These are phyloP conservation scores for Bretschneidera sinensis DNA, from an alignment of 345 rosid species.

Conservation along the genomic window DNA sequence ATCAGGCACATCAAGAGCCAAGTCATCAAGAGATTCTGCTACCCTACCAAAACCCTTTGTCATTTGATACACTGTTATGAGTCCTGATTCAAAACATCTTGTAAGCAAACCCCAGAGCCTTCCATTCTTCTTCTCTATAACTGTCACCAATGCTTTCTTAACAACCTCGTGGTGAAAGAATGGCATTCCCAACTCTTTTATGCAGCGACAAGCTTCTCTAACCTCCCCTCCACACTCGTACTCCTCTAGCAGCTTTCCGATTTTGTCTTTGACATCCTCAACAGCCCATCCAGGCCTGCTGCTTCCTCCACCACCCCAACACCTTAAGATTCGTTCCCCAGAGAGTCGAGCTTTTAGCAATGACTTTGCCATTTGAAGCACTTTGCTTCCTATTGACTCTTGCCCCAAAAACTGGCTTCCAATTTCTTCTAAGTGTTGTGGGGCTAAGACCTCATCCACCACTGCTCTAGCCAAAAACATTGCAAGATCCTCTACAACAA, in stretches of 20 bases:
- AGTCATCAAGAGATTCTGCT: constrained; percentile 65
- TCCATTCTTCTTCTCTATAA: constrained; percentile 60
- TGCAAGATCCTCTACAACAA: constrained; percentile 80
- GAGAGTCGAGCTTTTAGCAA: constrained; percentile 69
- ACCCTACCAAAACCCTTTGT: constrained; percentile 70
- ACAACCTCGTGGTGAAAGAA: constrained; percentile 86
- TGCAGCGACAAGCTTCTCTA: constrained; percentile 70
- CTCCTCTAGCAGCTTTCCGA: constrained; percentile 68
- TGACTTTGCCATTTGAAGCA: constrained; percentile 70
- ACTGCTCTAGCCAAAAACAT: constrained; percentile 81
- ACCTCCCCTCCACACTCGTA: constrained; percentile 74
- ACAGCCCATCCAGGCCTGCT: constrained; percentile 57
- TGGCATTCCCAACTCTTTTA: constrained; percentile 81
- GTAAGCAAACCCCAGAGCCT: constrained; percentile 51
- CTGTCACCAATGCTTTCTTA: constrained; percentile 56
- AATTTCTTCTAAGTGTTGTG: constrained; percentile 65
- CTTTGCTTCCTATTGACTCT: constrained; percentile 54
- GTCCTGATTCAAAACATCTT: constrained; percentile 59
- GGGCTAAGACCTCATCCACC: constrained; percentile 81
- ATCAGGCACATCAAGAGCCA: constrained; percentile 78
- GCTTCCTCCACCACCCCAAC: constrained; percentile 83
- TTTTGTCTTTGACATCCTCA: constrained; percentile 72
- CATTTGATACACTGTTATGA: constrained; percentile 73
- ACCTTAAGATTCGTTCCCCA: constrained; percentile 73
- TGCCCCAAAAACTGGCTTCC: constrained; percentile 40